Evolutionary conservation across 2,329 filamentous ascomycete species (phyloP).

Genomic region (Boeremia lycopersici): DNA sequence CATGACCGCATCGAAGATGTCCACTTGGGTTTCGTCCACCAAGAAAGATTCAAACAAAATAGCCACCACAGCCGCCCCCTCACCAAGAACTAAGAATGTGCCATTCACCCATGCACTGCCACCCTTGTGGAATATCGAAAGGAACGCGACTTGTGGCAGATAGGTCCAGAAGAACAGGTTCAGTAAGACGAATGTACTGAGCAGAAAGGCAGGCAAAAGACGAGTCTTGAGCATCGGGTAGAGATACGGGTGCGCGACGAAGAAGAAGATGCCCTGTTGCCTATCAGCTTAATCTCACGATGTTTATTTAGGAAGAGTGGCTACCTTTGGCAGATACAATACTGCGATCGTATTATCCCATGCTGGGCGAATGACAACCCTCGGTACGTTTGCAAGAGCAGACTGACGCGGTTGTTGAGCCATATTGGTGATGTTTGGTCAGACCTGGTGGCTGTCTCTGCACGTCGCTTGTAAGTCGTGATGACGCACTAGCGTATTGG

Average conservation of each 20-base stretch:
- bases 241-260: constrained; percentile 75
- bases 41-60: constrained; percentile 60
- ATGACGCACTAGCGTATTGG: constrained; percentile 13
- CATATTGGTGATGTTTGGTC: constrained; percentile 24
- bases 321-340: constrained; percentile 42
- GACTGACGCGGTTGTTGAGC: constrained; percentile 43
- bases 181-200: constrained; percentile 82
- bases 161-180: constrained; percentile 88
- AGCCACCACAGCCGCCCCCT: constrained; percentile 66
- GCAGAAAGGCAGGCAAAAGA: constrained; percentile 78
- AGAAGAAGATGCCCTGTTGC: constrained; percentile 77
- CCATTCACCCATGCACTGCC: constrained; percentile 88
- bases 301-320: neutral
- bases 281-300: constrained; percentile 19
- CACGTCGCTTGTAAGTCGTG: neutral
- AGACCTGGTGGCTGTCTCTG: neutral
- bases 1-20: constrained; percentile 78
- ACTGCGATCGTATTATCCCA: constrained; percentile 34
- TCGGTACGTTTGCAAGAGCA: constrained; percentile 28
- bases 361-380: constrained; percentile 37
- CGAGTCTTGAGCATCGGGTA: constrained; percentile 81
- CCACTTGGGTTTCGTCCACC: constrained; percentile 75
- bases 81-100: constrained; percentile 78
- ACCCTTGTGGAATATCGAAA: constrained; percentile 83
- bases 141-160: constrained; percentile 84